Evolutionary conservation across 2,329 filamentous ascomycete species (phyloP), one percentile per base, ranked within the genome.

Genomic region (Trematosphaeria pertusa): DNA sequence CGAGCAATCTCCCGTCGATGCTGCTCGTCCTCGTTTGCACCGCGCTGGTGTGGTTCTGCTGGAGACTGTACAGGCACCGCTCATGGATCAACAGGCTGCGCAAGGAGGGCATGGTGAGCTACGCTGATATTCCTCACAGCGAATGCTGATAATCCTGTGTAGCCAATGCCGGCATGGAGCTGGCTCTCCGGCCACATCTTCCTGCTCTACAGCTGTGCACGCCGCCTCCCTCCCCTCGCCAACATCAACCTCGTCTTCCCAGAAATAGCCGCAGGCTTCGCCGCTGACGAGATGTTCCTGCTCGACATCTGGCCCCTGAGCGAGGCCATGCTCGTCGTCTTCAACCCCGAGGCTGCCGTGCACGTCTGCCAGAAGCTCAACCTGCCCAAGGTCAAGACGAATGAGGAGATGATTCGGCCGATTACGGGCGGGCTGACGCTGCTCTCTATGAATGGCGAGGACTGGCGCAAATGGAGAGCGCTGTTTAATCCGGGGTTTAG

Each of bases 391-490:
- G 31, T 31, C 5, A 14, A 43, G 11, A 33, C 15, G 21, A 12
- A 22, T 17, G 10, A 14, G 4, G 18, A 44, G 11, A 44, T 33
- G 19, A 24, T 52, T 15, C 26, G 32, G 15, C 48, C 48, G 3
- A 42, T 57, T 5, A 47, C 40, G 12, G 54, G 54, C 8, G 48
- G 48, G 2, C 35, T 31, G 8, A 41, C 36, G 28, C 28, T 55
- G 1, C 24, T 56, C 8, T 20, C 46, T 10, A 58, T 58, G 52
- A 45, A 32, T 30, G 46, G 24, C n/a, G 8, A 49, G 5, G 42
- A 51, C 22, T 57, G 50, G 51, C 54, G 52, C 30, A 72, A 78
- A 4, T 52, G 52, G 46, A 15, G 52, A 26, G 14, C n/a, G 1
- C 26, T 56, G 3, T 56, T 58, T 43, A 54, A 46, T 33, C 42